A percentile compares a stretch with the other conserved stretches of the same genome.
phyloP scores from a whole-genome alignment of 257 asterid species.

The Leptodermis oblonga region DNA sequence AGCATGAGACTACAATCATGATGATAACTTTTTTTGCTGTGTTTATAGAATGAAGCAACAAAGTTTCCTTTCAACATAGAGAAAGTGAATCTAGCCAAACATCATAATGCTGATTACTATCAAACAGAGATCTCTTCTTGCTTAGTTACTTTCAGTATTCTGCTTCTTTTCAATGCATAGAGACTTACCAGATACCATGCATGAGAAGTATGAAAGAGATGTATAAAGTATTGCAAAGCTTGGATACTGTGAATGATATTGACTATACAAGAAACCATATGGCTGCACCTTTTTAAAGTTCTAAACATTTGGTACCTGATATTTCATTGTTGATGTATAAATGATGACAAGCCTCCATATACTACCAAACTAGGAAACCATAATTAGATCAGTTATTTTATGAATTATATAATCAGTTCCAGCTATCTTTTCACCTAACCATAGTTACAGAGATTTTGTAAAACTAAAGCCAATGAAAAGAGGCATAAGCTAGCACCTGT shows the following conservation, averaged over 20 bases:
- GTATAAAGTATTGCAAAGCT: not conserved
- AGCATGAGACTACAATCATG: not conserved
- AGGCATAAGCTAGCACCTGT: conserved; percentile 43
- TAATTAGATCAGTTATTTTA: not conserved
- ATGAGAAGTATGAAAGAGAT: not conserved
- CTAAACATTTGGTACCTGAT: not conserved
- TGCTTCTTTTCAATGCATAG: not conserved
- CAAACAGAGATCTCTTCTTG: not conserved
- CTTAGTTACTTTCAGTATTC: not conserved
- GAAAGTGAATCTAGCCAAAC: not conserved
- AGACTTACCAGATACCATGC: not conserved
- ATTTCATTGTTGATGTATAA: not conserved
- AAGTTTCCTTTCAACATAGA: not conserved
- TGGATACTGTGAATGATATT: not conserved
- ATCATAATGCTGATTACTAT: too few species aligned
- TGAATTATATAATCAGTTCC: not conserved
- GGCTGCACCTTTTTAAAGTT: not conserved
- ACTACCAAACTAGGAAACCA: too few species aligned
- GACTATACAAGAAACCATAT: not conserved
- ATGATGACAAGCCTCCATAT: not conserved
- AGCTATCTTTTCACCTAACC: not conserved
- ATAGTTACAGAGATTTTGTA: not conserved
- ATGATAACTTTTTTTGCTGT: not conserved
- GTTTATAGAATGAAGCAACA: not conserved
- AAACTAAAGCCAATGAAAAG: conserved; percentile 6